Evolutionary conservation across 176 grass and related monocot species (phyloP).

Genomic region (Lolium perenne): DNA sequence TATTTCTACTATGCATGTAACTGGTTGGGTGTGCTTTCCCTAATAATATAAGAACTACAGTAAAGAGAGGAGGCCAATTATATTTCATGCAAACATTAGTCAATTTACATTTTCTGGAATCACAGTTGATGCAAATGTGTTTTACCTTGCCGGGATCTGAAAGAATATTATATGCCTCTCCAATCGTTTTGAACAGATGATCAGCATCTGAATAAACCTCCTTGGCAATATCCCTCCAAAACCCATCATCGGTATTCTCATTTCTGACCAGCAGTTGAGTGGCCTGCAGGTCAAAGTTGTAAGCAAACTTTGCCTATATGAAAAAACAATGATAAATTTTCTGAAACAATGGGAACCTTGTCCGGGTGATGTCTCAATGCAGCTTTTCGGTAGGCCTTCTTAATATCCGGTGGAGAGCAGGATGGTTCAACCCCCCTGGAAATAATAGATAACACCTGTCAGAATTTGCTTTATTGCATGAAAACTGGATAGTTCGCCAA

Average conservation of each 20-base stretch:
- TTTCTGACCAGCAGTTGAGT: slow-evolving; percentile 77
- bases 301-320: slow-evolving; percentile 35
- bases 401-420: slow-evolving; percentile 77
- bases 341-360: slow-evolving; percentile 54
- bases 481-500: slow-evolving; percentile 7
- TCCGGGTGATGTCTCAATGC: slow-evolving; percentile 95
- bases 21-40: background rate
- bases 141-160: slow-evolving; percentile 86
- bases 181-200: slow-evolving; percentile 92
- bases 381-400: slow-evolving; percentile 96
- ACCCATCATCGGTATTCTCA: slow-evolving; percentile 75
- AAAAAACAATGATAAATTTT: slow-evolving; percentile 28
- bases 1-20: background rate
- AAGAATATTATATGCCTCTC: slow-evolving; percentile 96
- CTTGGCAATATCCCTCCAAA: slow-evolving; percentile 81
- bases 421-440: slow-evolving; percentile 81
- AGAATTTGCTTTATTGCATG: slow-evolving; percentile 37
- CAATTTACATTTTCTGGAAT: background rate
- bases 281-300: slow-evolving; percentile 55
- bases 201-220: slow-evolving; percentile 90
- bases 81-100: slow-evolving; percentile 37
- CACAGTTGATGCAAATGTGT: background rate
- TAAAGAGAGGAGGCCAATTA: background rate
- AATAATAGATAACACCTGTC: slow-evolving; percentile 25
- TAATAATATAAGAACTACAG: background rate